A percentile compares a stretch with the other conserved stretches of the same genome.
Conservation (phyloP, 345 rosid species). For the Combretum micranthum region DNA sequence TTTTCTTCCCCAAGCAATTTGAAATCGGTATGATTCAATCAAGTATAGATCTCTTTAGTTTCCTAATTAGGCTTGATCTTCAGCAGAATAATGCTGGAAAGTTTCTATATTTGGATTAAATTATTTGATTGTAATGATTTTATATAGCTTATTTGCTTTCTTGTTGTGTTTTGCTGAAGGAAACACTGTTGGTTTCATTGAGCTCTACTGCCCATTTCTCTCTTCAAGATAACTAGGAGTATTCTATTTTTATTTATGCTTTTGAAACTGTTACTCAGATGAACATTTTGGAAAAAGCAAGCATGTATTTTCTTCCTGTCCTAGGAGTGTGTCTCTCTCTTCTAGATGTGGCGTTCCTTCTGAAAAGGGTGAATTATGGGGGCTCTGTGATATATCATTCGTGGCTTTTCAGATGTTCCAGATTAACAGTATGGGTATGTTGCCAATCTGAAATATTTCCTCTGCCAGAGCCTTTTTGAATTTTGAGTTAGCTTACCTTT, state of each 20-base stretch:
- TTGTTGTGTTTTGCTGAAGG: too few species aligned
- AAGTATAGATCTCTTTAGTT: too few species aligned
- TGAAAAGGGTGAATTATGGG: constrained; percentile 28
- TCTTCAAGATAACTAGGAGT: not conserved
- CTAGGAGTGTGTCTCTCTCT: constrained; percentile 60
- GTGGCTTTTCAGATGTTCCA: constrained; percentile 49
- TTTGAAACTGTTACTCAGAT: constrained; percentile 23
- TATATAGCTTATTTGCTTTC: too few species aligned
- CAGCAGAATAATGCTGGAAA: too few species aligned
- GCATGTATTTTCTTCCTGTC: constrained; percentile 40
- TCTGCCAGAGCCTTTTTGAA: not conserved
- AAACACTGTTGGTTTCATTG: too few species aligned
- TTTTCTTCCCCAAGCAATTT: too few species aligned
- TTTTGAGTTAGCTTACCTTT: too few species aligned
- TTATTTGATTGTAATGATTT: too few species aligned
- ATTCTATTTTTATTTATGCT: not conserved
- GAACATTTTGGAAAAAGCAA: constrained; percentile 35
- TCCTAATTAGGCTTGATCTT: too few species aligned
- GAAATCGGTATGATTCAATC: too few species aligned
- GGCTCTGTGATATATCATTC: constrained; percentile 33
- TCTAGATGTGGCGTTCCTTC: constrained; percentile 41
- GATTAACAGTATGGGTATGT: constrained; percentile 64
- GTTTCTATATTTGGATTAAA: too few species aligned
- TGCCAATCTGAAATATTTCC: constrained; percentile 4
- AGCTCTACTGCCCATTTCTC: not conserved